Conservation (phyloP, 345 rosid species). For the Salix viminalis region DNA sequence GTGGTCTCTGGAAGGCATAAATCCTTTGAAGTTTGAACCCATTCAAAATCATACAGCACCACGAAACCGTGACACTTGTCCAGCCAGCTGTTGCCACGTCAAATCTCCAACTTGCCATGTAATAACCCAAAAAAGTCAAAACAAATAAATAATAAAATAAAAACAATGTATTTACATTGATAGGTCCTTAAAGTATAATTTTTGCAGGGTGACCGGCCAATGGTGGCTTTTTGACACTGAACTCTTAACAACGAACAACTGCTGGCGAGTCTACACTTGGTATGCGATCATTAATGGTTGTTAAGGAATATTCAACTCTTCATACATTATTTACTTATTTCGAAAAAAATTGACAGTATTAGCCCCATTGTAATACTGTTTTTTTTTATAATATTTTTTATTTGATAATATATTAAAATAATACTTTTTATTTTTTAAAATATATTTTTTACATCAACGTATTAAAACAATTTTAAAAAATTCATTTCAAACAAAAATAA, state of each 20-base stretch:
- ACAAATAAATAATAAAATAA: not conserved
- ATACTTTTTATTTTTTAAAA: no score
- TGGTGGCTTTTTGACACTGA: not conserved
- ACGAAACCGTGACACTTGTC: no score
- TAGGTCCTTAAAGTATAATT: not conserved
- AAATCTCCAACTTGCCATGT: not conserved
- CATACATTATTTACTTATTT: not conserved
- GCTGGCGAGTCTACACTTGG: not conserved
- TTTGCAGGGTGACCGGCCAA: not conserved
- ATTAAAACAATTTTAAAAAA: no score
- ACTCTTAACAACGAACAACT: not conserved
- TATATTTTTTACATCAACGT: no score
- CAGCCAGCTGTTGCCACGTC: constrained; percentile 2
- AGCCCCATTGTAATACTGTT: no score
- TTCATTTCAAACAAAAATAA: no score
- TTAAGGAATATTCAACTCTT: no score
- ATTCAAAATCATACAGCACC: not conserved
- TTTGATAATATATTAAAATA: no score
- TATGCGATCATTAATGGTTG: not conserved
- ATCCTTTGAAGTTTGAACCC: not conserved
- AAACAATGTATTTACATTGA: not conserved
- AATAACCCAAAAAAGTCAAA: not conserved
- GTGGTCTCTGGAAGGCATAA: not conserved
- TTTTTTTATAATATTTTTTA: no score
- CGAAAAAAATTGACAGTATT: not conserved